These are phyloP conservation scores for Aspergillus steynii DNA, from an alignment of 495 filamentous ascomycete genomes.

Conservation along the genomic window DNA sequence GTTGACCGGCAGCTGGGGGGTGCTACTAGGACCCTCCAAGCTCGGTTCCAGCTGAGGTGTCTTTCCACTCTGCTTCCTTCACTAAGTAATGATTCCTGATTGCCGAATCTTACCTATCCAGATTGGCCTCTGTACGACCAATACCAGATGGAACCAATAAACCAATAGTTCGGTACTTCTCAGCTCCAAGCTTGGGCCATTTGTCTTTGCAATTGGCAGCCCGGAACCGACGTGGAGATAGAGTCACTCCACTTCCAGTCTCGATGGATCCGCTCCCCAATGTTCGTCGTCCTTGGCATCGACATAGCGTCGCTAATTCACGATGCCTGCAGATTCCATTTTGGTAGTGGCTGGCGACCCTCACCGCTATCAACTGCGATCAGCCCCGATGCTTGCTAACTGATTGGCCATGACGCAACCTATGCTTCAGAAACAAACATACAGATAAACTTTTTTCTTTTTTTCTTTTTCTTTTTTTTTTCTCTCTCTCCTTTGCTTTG, in stretches of 20 bases:
- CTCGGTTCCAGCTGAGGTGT: neutral
- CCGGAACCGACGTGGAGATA: slow-evolving; percentile 12
- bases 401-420: neutral
- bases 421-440: neutral
- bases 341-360: slow-evolving; percentile 16
- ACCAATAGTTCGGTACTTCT: neutral
- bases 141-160: neutral
- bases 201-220: slow-evolving; percentile 4
- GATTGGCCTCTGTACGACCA: neutral
- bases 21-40: neutral
- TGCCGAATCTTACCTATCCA: neutral
- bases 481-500: no score
- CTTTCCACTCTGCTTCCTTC: neutral
- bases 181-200: slow-evolving; percentile 12
- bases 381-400: neutral
- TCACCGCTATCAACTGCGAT: slow-evolving; percentile 9
- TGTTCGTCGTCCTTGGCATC: slow-evolving; percentile 13
- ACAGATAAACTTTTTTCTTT: neutral
- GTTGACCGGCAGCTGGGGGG: neutral
- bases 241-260: slow-evolving; percentile 4
- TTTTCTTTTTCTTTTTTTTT: neutral
- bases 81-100: neutral
- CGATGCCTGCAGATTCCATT: slow-evolving; percentile 8
- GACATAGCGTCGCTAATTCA: neutral
- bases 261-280: slow-evolving; percentile 6